Percentiles rank a stretch among this genome's conserved stretches.
phyloP scores from a whole-genome alignment of 169 alveolate genomes.

The Plasmodium blacklocki region DNA sequence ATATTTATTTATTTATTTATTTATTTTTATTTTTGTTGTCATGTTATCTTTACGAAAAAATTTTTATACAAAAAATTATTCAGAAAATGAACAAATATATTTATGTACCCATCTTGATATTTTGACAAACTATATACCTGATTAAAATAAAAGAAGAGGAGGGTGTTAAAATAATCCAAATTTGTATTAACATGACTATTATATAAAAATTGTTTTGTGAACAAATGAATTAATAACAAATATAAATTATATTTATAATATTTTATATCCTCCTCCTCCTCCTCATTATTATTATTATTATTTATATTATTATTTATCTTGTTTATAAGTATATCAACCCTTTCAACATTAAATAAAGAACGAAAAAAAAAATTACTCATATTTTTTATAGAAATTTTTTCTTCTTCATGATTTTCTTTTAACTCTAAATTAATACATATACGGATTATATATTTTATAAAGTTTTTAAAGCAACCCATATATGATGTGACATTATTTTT shows the following conservation, averaged over 20 bases:
- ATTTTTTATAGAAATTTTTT: not conserved
- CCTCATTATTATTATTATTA: not conserved
- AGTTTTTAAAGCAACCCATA: constrained; percentile 21
- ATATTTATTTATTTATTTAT: no score
- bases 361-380: constrained; percentile 17
- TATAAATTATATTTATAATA: constrained; percentile 21
- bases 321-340: not conserved
- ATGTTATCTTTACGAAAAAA: constrained; percentile 23
- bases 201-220: constrained; percentile 67
- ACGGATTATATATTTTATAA: constrained; percentile 17
- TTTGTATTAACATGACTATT: constrained; percentile 32
- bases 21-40: not conserved
- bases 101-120: constrained; percentile 1
- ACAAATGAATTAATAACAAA: constrained; percentile 18
- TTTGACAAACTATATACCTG: constrained; percentile 29
- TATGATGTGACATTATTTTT: constrained; percentile 4
- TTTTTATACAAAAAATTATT: constrained; percentile 21
- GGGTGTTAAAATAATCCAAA: constrained; percentile 60
- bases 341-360: constrained; percentile 14
- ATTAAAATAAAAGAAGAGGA: constrained; percentile 46
- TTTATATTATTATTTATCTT: not conserved
- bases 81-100: constrained; percentile 23
- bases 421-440: constrained; percentile 38
- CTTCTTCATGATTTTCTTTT: not conserved
- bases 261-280: not conserved